Base-by-base conservation (phyloP, 2,329 filamentous ascomycete species). In the Penicillium digitatum region DNA sequence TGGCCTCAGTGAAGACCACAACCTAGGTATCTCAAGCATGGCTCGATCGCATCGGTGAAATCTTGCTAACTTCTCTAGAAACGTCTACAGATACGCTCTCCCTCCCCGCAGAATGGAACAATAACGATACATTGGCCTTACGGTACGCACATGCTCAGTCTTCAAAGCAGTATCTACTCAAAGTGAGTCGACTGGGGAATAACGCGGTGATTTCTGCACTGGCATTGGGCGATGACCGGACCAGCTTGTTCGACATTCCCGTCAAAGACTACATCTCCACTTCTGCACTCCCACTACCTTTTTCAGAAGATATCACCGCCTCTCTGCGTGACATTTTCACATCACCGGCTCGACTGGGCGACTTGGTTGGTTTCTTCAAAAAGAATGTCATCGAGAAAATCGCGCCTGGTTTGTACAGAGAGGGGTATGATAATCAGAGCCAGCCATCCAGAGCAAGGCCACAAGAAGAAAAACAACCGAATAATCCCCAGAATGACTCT, bases 81-180 rank as follows among this genome's bases (percentile, higher is more conserved):
- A 59, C 53, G 50, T 61, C 67, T 35, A 62, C 70, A 45, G 64
- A 70, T 38, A 61, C 45, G 44, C 55, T 61, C 39, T 56, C 85
- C 31, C 80, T 97, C 2, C 89, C 90, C 0, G 55, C 81, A 16
- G 82, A 85, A 74, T 97, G 94, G 94, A 96, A 96, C 72, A 78
- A 84, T 12, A 82, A 83, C 58, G 85, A 86, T 14, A 78, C 79
- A 44, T 87, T 90, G 69, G 84, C 87, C 53, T 96, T 97, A 73
- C 84, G 91, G 60, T 97, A 97, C 76, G 84, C 85, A 3, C 92
- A 96, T 72, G 79, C 83, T 24, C 89, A 95, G 70, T 95, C 90
- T 0, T 86, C 90, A 16, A 89, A 92, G 82, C 83, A 87, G 56
- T 96, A 88, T 69, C 79, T 96, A 27, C 72, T 96, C 62, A 93